These are phyloP conservation scores for Penicillium argentinense DNA, from an alignment of 495 filamentous ascomycete genomes.

Conservation along the genomic window DNA sequence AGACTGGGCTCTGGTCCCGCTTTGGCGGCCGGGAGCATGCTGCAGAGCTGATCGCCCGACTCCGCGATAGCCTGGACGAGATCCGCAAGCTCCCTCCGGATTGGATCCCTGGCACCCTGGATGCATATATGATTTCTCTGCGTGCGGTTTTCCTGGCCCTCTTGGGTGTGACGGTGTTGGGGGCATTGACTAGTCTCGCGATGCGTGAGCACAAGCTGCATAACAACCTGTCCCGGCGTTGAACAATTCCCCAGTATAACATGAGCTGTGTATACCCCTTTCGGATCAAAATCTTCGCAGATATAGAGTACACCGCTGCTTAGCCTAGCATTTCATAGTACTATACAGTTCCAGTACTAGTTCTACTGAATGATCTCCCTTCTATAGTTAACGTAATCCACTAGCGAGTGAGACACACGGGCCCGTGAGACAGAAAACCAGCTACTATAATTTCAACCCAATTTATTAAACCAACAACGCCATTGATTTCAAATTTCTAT, in stretches of 20 bases:
- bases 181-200: constrained; percentile 57
- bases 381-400: neutral
- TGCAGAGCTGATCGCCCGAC: constrained; percentile 62
- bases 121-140: constrained; percentile 74
- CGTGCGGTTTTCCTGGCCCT: constrained; percentile 71
- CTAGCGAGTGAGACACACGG: too few relatives aligned
- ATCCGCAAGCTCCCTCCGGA: constrained; percentile 65
- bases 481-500: too few relatives aligned
- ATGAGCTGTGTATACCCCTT: too few relatives aligned
- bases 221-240: constrained; percentile 62
- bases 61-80: constrained; percentile 75
- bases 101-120: constrained; percentile 69
- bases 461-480: too few relatives aligned
- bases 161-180: constrained; percentile 60
- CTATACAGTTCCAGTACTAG: too few relatives aligned
- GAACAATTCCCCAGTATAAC: constrained; percentile 3
- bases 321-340: too few relatives aligned
- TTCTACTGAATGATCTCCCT: neutral
- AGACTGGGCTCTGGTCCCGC: constrained; percentile 58
- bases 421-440: too few relatives aligned
- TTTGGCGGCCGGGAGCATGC: constrained; percentile 68
- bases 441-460: too few relatives aligned
- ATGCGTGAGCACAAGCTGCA: constrained; percentile 83
- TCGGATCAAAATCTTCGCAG: too few relatives aligned
- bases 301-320: too few relatives aligned